Conservation (phyloP, 352 stramenopile species). For the Phytopythium kandeliae region DNA sequence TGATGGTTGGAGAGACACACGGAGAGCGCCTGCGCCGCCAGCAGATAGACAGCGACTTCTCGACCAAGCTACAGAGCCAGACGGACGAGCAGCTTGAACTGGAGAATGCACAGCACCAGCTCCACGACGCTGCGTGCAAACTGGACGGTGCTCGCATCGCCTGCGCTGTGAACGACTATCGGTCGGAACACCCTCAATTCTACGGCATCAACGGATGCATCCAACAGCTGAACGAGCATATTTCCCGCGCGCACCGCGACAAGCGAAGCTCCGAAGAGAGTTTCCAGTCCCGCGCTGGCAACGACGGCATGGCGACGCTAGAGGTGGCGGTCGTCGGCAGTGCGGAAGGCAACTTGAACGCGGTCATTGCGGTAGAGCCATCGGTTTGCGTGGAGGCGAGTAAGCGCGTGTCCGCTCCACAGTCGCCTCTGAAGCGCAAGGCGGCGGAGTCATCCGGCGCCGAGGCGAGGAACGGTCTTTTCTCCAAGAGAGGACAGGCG, state of each 20-base stretch:
- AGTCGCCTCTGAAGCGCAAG: conserved; percentile 48
- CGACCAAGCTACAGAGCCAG: conserved; percentile 49
- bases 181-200: conserved; percentile 53
- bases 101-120: conserved; percentile 55
- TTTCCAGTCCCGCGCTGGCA: conserved; percentile 41
- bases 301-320: conserved; percentile 56
- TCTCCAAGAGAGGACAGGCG: conserved; percentile 39
- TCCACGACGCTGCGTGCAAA: conserved; percentile 60
- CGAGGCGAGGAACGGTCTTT: conserved; percentile 35
- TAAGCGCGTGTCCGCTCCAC: conserved; percentile 33
- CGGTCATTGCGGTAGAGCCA: conserved; percentile 57
- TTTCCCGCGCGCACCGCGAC: conserved; percentile 50
- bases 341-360: conserved; percentile 41
- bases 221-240: conserved; percentile 56
- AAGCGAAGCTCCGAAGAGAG: conserved; percentile 45
- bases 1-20: conserved; percentile 50
- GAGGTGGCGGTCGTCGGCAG: conserved; percentile 50
- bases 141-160: conserved; percentile 65
- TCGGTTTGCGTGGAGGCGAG: conserved; percentile 45
- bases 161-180: conserved; percentile 60
- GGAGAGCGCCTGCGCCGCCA: conserved; percentile 41
- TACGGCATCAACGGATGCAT: conserved; percentile 80
- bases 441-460: conserved; percentile 25
- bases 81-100: conserved; percentile 58
- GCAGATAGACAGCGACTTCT: conserved; percentile 51